phyloP scores from a whole-genome alignment of 495 filamentous ascomycete genomes.

The Cudoniella acicularis region DNA sequence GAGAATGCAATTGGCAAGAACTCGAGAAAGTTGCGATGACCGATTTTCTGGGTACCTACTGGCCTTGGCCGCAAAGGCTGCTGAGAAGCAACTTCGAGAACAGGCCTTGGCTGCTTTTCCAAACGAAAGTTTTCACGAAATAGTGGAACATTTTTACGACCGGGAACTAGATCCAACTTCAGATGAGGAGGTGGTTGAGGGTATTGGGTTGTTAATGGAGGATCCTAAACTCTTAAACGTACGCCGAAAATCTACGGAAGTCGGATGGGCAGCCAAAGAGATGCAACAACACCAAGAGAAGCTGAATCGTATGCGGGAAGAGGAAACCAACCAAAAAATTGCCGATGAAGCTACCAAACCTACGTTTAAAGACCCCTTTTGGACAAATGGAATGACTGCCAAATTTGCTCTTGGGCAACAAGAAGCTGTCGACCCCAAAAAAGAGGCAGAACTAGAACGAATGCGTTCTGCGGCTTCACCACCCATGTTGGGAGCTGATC shows the following conservation, averaged over 20 bases:
- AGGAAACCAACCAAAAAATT: constrained; percentile 28
- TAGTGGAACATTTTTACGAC: constrained; percentile 52
- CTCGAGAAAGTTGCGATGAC: constrained; percentile 63
- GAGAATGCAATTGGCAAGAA: constrained; percentile 45
- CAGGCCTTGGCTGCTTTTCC: constrained; percentile 68
- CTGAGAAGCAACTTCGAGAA: constrained; percentile 67
- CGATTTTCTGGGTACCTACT: constrained; percentile 71
- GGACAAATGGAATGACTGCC: constrained; percentile 26
- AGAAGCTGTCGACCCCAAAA: constrained; percentile 37
- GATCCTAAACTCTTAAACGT: constrained; percentile 37
- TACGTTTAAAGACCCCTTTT: constrained; percentile 36
- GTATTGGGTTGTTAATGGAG: constrained; percentile 28
- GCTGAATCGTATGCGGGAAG: constrained; percentile 26
- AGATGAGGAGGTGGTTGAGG: constrained; percentile 24
- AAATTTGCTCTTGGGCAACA: constrained; percentile 34
- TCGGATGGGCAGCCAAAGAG: constrained; percentile 39
- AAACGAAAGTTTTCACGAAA: constrained; percentile 60
- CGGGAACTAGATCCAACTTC: constrained; percentile 46
- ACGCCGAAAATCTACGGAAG: constrained; percentile 45
- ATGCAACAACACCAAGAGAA: constrained; percentile 40
- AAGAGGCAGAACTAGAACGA: constrained; percentile 33
- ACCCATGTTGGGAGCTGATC: constrained; percentile 78
- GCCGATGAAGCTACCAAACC: constrained; percentile 27
- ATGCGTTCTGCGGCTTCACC: constrained; percentile 58
- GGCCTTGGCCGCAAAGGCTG: constrained; percentile 69